A percentile compares a stretch with the other conserved stretches of the same genome.
These are phyloP conservation scores for Pholiota molesta DNA, from an alignment of 768 basidiomycete genomes.

Conservation along the genomic window DNA sequence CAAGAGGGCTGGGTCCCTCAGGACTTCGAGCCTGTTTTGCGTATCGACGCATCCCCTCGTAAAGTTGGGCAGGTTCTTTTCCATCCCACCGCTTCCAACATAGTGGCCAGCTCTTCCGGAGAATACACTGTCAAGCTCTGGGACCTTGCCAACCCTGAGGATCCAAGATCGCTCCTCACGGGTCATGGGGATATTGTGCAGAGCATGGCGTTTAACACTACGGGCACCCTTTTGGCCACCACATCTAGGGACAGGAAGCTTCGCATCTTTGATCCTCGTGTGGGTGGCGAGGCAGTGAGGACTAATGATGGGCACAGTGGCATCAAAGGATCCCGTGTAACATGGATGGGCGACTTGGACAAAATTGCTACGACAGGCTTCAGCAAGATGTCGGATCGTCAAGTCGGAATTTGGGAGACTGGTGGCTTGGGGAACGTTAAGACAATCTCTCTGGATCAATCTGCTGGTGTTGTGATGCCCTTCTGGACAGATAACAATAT, in stretches of 20 bases:
- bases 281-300: constrained; percentile 80
- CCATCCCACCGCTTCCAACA: constrained; percentile 88
- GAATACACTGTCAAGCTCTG: constrained; percentile 91
- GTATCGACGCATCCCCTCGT: constrained; percentile 77
- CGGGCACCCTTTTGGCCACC: constrained; percentile 82
- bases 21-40: constrained; percentile 86
- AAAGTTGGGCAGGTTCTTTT: constrained; percentile 95
- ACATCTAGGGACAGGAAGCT: constrained; percentile 94
- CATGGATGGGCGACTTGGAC: constrained; percentile 90
- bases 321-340: constrained; percentile 87
- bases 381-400: constrained; percentile 94
- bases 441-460: constrained; percentile 82
- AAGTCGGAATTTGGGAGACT: constrained; percentile 90
- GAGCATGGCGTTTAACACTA: constrained; percentile 77
- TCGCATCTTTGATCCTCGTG: constrained; percentile 88
- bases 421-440: constrained; percentile 75
- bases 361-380: constrained; percentile 95
- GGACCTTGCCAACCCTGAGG: constrained; percentile 81
- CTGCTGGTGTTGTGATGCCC: constrained; percentile 94
- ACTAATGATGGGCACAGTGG: constrained; percentile 88
- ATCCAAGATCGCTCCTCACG: constrained; percentile 57
- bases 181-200: constrained; percentile 92
- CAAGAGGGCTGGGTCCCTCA: constrained; percentile 78
- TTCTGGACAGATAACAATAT: constrained; percentile 97
- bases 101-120: constrained; percentile 79